phyloP scores from a whole-genome alignment of 176 grass and related monocot species.

The Thalia dealbata region DNA sequence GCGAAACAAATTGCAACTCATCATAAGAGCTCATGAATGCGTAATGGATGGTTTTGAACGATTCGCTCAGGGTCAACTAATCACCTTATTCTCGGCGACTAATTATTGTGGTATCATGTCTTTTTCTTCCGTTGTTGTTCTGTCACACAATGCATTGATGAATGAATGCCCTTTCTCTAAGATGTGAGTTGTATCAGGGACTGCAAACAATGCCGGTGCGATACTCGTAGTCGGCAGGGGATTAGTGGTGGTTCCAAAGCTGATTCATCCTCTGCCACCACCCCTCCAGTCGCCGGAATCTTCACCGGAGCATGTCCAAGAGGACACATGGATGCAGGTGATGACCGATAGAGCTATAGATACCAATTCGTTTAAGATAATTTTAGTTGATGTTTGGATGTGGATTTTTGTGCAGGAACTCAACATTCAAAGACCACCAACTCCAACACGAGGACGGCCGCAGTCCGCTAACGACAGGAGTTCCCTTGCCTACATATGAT shows the following conservation, averaged over 20 bases:
- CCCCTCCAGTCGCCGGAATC: conserved; percentile 79
- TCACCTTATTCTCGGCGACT: conserved; percentile 97
- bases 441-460: conserved; percentile 86
- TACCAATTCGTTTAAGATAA: not conserved
- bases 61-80: conserved; percentile 80
- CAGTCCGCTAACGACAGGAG: conserved; percentile 74
- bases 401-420: conserved; percentile 18
- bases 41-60: conserved; percentile 99
- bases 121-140: not conserved
- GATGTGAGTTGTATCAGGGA: conserved; percentile 41
- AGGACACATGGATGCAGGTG: conserved; percentile 98
- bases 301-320: conserved; percentile 57
- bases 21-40: conserved; percentile 94
- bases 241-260: conserved; percentile 68
- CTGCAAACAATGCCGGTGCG: conserved; percentile 87
- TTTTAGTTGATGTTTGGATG: not conserved
- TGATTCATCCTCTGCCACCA: conserved; percentile 96
- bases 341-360: conserved; percentile 3
- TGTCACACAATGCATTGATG: not conserved
- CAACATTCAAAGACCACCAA: conserved; percentile 89
- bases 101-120: conserved; percentile 74
- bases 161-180: conserved; percentile 24
- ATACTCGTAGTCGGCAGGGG: conserved; percentile 92
- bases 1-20: conserved; percentile 84
- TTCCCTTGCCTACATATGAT: conserved; percentile 97